A percentile compares a stretch with the other conserved stretches of the same genome.
Conservation (phyloP, 169 alveolate genomes). For the Eimeria brunetti region DNA sequence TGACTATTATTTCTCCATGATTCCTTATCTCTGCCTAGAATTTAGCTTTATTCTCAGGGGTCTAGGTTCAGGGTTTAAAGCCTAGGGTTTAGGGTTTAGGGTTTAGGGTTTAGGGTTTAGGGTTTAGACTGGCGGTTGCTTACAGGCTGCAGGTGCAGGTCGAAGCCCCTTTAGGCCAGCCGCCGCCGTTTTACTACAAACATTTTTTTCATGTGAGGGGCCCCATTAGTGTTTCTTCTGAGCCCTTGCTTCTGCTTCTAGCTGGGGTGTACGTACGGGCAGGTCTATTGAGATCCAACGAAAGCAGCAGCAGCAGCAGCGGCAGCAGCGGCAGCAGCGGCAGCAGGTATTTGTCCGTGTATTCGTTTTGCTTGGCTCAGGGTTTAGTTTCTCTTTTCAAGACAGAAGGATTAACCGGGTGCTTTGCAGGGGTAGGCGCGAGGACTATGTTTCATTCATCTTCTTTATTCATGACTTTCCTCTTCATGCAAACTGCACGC, state of each 20-base stretch:
- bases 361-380: conserved; percentile 8
- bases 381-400: conserved; percentile 40
- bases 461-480: conserved; percentile 37
- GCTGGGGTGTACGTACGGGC: not conserved
- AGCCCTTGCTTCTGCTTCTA: not conserved
- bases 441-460: conserved; percentile 23
- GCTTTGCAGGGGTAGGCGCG: conserved; percentile 62
- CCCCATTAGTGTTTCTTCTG: not conserved
- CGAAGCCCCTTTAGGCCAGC: conserved; percentile 10
- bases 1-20: no score
- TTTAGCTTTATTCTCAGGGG: no score
- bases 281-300: no score
- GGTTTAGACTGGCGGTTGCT: not conserved
- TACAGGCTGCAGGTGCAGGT: conserved; percentile 60
- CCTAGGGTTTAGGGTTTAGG: no score
- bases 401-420: conserved; percentile 39
- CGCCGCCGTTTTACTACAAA: conserved; percentile 40
- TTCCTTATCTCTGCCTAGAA: no score
- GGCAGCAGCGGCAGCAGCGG: no score
- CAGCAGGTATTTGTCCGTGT: not conserved
- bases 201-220: conserved; percentile 44
- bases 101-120: not conserved
- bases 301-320: no score
- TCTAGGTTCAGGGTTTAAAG: no score
- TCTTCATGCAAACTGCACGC: conserved; percentile 59